These are phyloP conservation scores for Circinella umbellata DNA, from an alignment of 371 early-diverging fungal genomes.

Conservation along the genomic window DNA sequence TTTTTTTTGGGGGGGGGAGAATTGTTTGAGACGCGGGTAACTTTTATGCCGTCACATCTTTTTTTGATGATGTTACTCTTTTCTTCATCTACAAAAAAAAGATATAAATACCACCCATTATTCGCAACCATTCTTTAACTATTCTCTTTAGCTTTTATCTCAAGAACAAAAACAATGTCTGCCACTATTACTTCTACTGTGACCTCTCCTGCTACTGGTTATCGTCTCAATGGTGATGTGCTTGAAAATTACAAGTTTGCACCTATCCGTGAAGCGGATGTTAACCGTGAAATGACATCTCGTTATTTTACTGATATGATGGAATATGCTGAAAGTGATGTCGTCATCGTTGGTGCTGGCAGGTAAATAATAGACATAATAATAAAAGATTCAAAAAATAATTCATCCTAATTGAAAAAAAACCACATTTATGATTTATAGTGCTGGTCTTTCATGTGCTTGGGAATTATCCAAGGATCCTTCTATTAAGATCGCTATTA, in stretches of 20 bases:
- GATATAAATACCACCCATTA: slow-evolving; percentile 1
- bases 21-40: no score
- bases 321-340: slow-evolving; percentile 71
- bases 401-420: no score
- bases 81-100: background rate
- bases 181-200: slow-evolving; percentile 26
- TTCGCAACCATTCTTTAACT: background rate
- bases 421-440: no score
- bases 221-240: slow-evolving; percentile 40
- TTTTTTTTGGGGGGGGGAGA: no score
- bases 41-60: no score
- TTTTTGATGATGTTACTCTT: no score
- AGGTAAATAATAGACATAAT: no score
- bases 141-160: slow-evolving; percentile 5
- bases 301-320: slow-evolving; percentile 73
- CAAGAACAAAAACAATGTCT: slow-evolving; percentile 17
- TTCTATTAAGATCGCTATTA: slow-evolving; percentile 60
- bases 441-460: slow-evolving; percentile 64
- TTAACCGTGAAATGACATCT: slow-evolving; percentile 74
- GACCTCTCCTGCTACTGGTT: slow-evolving; percentile 28
- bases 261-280: slow-evolving; percentile 70
- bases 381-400: slow-evolving; percentile 6
- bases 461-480: slow-evolving; percentile 74
- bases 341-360: slow-evolving; percentile 79
- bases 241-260: slow-evolving; percentile 54